Base-by-base conservation (phyloP, 2,329 filamentous ascomycete species). In the Aurifilum marmelostoma region DNA sequence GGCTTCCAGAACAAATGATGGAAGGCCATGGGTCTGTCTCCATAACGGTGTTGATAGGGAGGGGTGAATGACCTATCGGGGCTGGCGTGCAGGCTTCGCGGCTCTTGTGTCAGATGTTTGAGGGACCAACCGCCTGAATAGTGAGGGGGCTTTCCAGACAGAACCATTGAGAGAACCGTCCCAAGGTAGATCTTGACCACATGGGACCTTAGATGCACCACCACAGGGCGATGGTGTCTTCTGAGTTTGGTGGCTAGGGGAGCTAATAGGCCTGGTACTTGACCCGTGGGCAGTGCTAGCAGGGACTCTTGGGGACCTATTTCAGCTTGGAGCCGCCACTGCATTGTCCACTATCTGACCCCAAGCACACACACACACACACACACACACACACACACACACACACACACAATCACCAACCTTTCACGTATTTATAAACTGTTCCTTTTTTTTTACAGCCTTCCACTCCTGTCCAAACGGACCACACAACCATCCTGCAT, bases 1-100 rank as follows among this genome's bases (percentile, higher is more conserved):
- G 50, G 50, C 24, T 54, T 54, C 50, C 50, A 54, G 50, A 54
- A 54, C 50, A 34, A 34, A 34, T 34, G 14, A 58, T 34, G 54
- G 54, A 58, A 58, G 54, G 54, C 18, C 43, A 47, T 47, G 43
- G 43, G 27, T 58, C 50, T 27, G 43, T 47, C 18, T 47, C 43
- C 18, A 47, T 47, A 21, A 47, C 9, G 18, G 5, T 47, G 18
- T n/a, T 47, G 18, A n/a, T n/a, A n/a, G 5, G 43, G 9, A 34
- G 34, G 34, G 43, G 43, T 47, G 43, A 47, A n/a, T 47, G 43
- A 1, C 43, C 43, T 1, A 21, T 47, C n/a, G n/a, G 18, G 6
- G n/a, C 16, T 9, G 18, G 18, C 18, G n/a, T 47, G 43, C 16
- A 43, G 12, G 16, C 21, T 21, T 21, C 41, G 16, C 16, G 16